phyloP scores from a whole-genome alignment of 495 filamentous ascomycete genomes.

The Penicillium maclennaniae region DNA sequence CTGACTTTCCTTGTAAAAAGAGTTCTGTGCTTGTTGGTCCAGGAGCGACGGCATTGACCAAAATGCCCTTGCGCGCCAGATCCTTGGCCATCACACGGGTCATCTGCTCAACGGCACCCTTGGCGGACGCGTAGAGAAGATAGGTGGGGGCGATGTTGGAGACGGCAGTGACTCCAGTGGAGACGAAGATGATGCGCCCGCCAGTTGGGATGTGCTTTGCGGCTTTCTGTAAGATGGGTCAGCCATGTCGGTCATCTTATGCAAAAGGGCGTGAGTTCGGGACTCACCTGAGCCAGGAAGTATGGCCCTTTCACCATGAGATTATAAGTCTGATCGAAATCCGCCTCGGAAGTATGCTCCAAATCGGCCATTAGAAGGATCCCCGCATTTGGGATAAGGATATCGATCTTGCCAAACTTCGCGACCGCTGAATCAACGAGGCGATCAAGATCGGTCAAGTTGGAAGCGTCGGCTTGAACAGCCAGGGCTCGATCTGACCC shows the following conservation, averaged over 20 bases:
- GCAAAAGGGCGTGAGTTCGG: neutral
- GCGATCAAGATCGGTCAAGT: constrained; percentile 34
- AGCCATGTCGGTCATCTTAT: neutral
- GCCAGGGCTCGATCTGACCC: constrained; percentile 50
- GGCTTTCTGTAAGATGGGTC: constrained; percentile 45
- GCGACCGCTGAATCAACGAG: constrained; percentile 44
- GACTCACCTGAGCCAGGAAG: constrained; percentile 56
- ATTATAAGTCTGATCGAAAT: constrained; percentile 53
- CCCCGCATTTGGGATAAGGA: constrained; percentile 61
- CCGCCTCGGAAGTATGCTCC: constrained; percentile 52
- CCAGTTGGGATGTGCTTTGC: constrained; percentile 55
- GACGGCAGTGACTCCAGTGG: constrained; percentile 46
- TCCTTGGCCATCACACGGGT: constrained; percentile 61
- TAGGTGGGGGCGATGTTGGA: constrained; percentile 53
- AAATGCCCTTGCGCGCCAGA: constrained; percentile 55
- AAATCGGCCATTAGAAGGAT: constrained; percentile 52
- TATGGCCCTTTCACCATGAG: constrained; percentile 68
- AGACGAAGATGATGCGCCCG: constrained; percentile 58
- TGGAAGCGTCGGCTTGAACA: constrained; percentile 50
- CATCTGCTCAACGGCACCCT: constrained; percentile 71
- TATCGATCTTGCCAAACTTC: constrained; percentile 54
- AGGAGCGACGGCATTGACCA: constrained; percentile 62
- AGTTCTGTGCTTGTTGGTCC: constrained; percentile 66
- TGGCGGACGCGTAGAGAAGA: constrained; percentile 58
- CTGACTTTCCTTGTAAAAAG: constrained; percentile 59